Conservation (phyloP, 2,329 filamentous ascomycete species). For the Aspergillus ustus region DNA sequence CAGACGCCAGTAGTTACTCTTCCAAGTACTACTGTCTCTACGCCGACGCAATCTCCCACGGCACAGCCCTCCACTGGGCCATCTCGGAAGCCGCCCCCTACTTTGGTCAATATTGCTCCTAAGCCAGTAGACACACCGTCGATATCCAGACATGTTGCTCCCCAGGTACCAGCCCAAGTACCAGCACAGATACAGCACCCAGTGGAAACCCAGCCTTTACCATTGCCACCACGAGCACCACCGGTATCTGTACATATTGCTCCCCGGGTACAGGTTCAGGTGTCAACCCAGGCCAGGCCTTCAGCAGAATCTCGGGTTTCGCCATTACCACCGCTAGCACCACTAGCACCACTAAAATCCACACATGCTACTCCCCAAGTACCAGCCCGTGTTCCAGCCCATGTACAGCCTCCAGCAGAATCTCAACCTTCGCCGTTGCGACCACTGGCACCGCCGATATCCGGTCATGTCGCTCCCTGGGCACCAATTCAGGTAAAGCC, state of each 20-base stretch:
- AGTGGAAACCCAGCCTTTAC: too few species aligned
- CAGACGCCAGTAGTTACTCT: slow-evolving; percentile 17
- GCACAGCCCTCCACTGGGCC: neutral
- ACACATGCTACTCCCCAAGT: neutral
- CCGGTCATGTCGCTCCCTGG: neutral
- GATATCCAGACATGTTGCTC: neutral
- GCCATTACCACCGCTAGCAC: too few species aligned
- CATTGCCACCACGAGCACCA: too few species aligned
- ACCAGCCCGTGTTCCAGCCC: neutral
- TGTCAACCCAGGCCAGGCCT: too few species aligned
- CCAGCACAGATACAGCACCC: too few species aligned
- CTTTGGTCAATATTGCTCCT: neutral
- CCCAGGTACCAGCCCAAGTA: neutral
- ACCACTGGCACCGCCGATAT: neutral
- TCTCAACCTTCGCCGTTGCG: neutral
- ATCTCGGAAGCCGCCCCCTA: neutral
- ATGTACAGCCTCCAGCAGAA: neutral
- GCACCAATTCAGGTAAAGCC: neutral
- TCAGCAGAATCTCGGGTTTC: too few species aligned
- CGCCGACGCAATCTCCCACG: slow-evolving; percentile 1
- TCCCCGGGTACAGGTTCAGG: neutral
- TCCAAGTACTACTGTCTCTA: slow-evolving; percentile 5
- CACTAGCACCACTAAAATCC: neutral
- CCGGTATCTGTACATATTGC: neutral
- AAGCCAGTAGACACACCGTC: neutral